Evolutionary conservation across 75 land plant genomes (phyloP).

Genomic region (Cryptomeria japonica): DNA sequence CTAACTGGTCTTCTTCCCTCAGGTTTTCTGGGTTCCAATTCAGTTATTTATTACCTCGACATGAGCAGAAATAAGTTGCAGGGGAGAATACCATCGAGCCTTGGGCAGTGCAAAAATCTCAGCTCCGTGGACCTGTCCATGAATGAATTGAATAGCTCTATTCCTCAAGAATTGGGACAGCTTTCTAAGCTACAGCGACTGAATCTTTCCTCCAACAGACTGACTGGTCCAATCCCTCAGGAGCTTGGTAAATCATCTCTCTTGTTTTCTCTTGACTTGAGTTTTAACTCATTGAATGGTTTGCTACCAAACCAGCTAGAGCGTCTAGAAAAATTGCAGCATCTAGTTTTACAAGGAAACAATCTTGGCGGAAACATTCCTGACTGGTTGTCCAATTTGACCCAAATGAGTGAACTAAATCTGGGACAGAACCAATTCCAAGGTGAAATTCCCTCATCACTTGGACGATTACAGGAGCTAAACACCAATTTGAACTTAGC

Average conservation of each 20-base stretch:
- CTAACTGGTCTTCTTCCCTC: slow-evolving; percentile 53
- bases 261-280: slow-evolving; percentile 44
- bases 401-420: slow-evolving; percentile 44
- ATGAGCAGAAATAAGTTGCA: slow-evolving; percentile 42
- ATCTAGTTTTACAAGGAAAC: slow-evolving; percentile 44
- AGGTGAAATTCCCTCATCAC: slow-evolving; percentile 52
- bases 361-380: slow-evolving; percentile 64
- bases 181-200: slow-evolving; percentile 27
- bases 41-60: slow-evolving; percentile 30
- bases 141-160: slow-evolving; percentile 47
- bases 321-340: slow-evolving; percentile 17
- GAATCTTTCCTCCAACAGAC: slow-evolving; percentile 45
- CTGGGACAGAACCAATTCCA: slow-evolving; percentile 57
- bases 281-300: slow-evolving; percentile 60
- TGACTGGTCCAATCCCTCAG: slow-evolving; percentile 61
- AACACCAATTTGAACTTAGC: slow-evolving; percentile 42
- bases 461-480: slow-evolving; percentile 32
- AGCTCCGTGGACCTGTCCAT: slow-evolving; percentile 51
- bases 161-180: slow-evolving; percentile 48
- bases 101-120: slow-evolving; percentile 45
- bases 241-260: slow-evolving; percentile 26
- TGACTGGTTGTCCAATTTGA: slow-evolving; percentile 27
- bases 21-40: slow-evolving; percentile 10
- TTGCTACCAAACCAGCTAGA: slow-evolving; percentile 37
- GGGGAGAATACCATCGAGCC: slow-evolving; percentile 55